phyloP scores from a whole-genome alignment of 768 basidiomycete genomes.

The Symmetrospora coprosmae region DNA sequence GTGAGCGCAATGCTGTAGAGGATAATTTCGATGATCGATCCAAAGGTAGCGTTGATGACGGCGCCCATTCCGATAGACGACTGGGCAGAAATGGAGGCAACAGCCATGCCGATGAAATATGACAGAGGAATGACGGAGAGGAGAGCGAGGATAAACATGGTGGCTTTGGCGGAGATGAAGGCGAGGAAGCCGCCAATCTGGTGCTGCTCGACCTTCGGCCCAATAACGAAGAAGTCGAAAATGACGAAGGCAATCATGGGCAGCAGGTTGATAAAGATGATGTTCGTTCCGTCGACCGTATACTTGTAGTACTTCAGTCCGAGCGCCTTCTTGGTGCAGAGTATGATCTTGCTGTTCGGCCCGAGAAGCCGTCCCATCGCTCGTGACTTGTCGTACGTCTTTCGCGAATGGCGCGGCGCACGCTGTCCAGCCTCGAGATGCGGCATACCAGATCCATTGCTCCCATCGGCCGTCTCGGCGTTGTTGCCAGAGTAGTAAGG shows the following conservation, averaged over 20 bases:
- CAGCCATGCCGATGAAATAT: slow-evolving; percentile 99
- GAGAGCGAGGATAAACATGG: slow-evolving; percentile 72
- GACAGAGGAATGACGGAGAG: slow-evolving; percentile 89
- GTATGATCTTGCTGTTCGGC: slow-evolving; percentile 61
- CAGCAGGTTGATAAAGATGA: slow-evolving; percentile 87
- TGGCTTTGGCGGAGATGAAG: slow-evolving; percentile 54
- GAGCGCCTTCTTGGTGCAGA: slow-evolving; percentile 84
- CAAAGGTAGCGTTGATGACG: slow-evolving; percentile 97
- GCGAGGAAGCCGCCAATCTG: slow-evolving; percentile 44
- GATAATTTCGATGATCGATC: slow-evolving; percentile 93
- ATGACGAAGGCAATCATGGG: slow-evolving; percentile 92
- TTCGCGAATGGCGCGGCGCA: slow-evolving; percentile 46
- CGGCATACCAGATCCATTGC: slow-evolving; percentile 9
- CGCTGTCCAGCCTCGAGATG: slow-evolving; percentile 60
- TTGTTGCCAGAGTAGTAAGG: slow-evolving; percentile 28
- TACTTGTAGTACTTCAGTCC: slow-evolving; percentile 96
- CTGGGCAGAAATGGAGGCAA: slow-evolving; percentile 96
- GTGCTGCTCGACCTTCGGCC: slow-evolving; percentile 53
- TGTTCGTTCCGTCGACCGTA: slow-evolving; percentile 95
- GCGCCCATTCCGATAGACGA: slow-evolving; percentile 98
- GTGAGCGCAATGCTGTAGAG: slow-evolving; percentile 78
- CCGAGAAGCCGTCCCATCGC: slow-evolving; percentile 30
- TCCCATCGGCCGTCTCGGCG: not conserved
- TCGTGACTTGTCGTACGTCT: slow-evolving; percentile 27
- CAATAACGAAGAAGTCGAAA: slow-evolving; percentile 72